A percentile compares a stretch with the other conserved stretches of the same genome.
These are phyloP conservation scores for Lodderomyces jiufengensis DNA, from an alignment of 1,139 yeast genomes.

Conservation along the genomic window DNA sequence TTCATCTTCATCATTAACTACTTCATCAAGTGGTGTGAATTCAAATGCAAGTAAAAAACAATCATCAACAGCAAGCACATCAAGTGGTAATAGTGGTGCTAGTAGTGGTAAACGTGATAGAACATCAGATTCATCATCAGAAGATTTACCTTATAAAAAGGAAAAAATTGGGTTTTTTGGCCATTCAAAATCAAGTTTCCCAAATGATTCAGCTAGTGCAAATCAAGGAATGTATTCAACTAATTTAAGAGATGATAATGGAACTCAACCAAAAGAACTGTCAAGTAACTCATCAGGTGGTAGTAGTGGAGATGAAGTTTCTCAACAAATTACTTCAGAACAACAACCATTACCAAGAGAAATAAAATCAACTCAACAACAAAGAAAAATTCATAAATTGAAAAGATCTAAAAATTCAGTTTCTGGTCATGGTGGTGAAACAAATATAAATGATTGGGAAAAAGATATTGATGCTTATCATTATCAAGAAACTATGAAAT, in stretches of 20 bases:
- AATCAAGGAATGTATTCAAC: conserved; percentile 12
- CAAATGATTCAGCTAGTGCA: conserved; percentile 10
- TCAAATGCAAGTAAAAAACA: neutral
- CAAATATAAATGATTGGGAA: conserved; percentile 11
- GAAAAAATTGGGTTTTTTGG: conserved; percentile 12
- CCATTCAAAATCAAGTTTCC: conserved; percentile 11
- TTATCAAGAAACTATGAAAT: conserved; percentile 9
- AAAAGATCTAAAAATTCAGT: conserved; percentile 4
- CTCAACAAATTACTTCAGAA: conserved; percentile 5
- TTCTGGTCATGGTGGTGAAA: conserved; percentile 1
- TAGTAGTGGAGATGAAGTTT: conserved; percentile 10
- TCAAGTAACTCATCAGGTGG: conserved; percentile 9
- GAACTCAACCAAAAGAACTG: conserved; percentile 7
- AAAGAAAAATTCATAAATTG: conserved; percentile 6
- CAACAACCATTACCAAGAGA: conserved; percentile 7
- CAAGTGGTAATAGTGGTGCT: neutral
- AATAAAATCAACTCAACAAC: neutral
- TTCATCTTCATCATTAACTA: neutral
- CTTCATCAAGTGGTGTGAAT: conserved; percentile 1
- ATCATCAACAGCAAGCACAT: neutral
- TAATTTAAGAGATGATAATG: conserved; percentile 5
- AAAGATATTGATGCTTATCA: conserved; percentile 9
- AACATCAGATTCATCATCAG: conserved; percentile 10
- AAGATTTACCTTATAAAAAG: conserved; percentile 11
- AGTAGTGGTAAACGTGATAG: conserved; percentile 8